Base-by-base conservation (phyloP, 2,329 filamentous ascomycete species). In the Alternaria burnsii region DNA sequence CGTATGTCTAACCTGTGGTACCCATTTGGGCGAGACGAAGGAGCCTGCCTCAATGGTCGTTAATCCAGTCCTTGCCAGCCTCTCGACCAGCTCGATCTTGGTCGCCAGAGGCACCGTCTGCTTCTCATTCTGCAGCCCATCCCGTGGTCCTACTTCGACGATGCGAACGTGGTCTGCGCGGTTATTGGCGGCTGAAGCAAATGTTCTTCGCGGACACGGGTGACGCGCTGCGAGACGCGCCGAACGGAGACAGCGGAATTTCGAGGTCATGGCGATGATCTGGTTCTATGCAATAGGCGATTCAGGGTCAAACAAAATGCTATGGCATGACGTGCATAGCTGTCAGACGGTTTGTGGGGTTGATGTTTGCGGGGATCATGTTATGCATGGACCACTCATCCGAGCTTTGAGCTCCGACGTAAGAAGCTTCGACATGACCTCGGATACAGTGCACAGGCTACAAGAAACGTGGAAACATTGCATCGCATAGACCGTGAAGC, bases 91-190 rank as follows among this genome's bases (percentile, higher is more conserved):
- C 67, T 93, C 87, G 56, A 94, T 86, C 78, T 96, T 96, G 3
- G 89, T 93, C 7, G 84, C 82, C 11, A 92, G 82, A 0, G 91
- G 83, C 65, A 96, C 90, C 28, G 83, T 83, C 65, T 83, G 86
- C 80, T 91, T 91, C 81, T 95, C 91, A 74, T 95, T 96, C 76
- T 97, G 92, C 54, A 96, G 81, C n/a, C 92, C 92, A 81, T 96
- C 92, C 66, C 92, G 85, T 34, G 92, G 92, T 9, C 91, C 92
- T 63, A 96, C 92, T 81, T 96, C 92, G 63, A 95, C 89, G 40
- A 96, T 88, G 41, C 84, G 81, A 40, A 87, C 82, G 63, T 80
- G 76, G 67, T 84, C 81, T 54, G 64, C 61, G 53, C 72, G 71
- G 67, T 59, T 73, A 67, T 69, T 58, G n/a, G 74, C 67, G 58